Evolutionary conservation across 1,139 yeast species (phyloP).

Genomic region (Taphrina sp.): DNA sequence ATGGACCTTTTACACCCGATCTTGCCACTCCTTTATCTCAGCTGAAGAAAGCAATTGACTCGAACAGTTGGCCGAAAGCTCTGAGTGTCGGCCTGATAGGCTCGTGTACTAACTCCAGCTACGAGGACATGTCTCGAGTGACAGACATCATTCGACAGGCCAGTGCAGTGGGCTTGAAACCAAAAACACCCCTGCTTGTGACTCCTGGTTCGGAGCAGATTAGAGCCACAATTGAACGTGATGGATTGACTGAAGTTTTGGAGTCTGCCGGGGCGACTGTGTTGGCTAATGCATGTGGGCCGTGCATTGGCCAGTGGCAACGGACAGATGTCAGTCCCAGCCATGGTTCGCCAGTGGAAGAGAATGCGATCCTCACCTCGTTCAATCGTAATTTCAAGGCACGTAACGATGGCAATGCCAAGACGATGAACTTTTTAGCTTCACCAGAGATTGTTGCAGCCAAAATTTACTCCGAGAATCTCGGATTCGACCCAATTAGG

Average conservation of each 20-base stretch:
- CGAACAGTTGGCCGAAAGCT: constrained; percentile 74
- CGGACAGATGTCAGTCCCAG: constrained; percentile 63
- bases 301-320: constrained; percentile 99
- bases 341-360: constrained; percentile 21
- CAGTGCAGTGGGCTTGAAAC: constrained; percentile 76
- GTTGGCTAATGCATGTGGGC: constrained; percentile 97
- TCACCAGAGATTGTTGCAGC: constrained; percentile 98
- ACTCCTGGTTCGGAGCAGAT: constrained; percentile 99
- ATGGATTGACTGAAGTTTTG: constrained; percentile 78
- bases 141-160: constrained; percentile 86
- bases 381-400: constrained; percentile 97
- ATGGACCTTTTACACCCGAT: constrained; percentile 96
- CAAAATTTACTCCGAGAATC: constrained; percentile 88
- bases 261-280: constrained; percentile 85
- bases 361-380: constrained; percentile 88
- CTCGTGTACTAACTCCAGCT: constrained; percentile 95
- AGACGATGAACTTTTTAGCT: constrained; percentile 92
- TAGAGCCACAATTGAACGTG: constrained; percentile 94
- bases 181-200: constrained; percentile 86
- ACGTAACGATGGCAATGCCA: constrained; percentile 95
- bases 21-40: constrained; percentile 78
- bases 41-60: constrained; percentile 61
- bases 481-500: constrained; percentile 80
- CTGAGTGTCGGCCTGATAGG: constrained; percentile 93
- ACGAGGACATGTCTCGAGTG: constrained; percentile 96